Evolutionary conservation across 805 yeast genomes (phyloP).

Genomic region (Cyberlindnera japonica): DNA sequence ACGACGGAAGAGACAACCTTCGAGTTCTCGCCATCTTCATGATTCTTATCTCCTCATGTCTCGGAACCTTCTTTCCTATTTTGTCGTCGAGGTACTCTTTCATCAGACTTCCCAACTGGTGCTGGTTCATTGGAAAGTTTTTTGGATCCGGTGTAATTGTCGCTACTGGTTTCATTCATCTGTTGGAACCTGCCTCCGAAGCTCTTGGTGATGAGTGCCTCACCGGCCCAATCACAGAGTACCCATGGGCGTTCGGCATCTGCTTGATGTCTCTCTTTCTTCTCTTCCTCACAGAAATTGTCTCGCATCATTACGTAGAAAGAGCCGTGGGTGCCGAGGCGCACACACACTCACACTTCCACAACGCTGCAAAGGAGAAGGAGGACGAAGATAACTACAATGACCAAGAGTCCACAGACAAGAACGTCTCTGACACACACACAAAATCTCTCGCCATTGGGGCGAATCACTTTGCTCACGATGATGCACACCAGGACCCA

Average conservation of each 20-base stretch:
- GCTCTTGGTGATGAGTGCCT: conserved; percentile 54
- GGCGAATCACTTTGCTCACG: conserved; percentile 42
- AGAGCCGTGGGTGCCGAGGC: conserved; percentile 25
- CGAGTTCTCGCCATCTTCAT: conserved; percentile 64
- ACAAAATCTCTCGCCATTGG: conserved; percentile 25
- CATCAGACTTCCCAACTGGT: conserved; percentile 55
- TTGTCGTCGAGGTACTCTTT: conserved; percentile 56
- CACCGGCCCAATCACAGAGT: conserved; percentile 52
- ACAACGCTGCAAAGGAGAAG: conserved; percentile 28
- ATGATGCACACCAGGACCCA: conserved; percentile 40
- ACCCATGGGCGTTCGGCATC: conserved; percentile 57
- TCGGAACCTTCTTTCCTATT: conserved; percentile 63
- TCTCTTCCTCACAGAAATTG: conserved; percentile 46
- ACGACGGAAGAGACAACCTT: conserved; percentile 36
- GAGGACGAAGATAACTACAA: conserved; percentile 18
- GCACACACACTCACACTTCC: conserved; percentile 56
- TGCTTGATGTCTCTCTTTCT: conserved; percentile 43
- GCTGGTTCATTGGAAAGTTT: conserved; percentile 65
- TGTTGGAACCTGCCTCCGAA: conserved; percentile 65
- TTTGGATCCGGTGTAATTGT: conserved; percentile 85
- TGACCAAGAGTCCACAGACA: conserved; percentile 8
- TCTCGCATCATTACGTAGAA: conserved; percentile 42
- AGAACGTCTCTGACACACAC: not conserved
- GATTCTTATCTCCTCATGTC: conserved; percentile 49
- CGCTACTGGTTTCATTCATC: conserved; percentile 77